Evolutionary conservation across 2,329 filamentous ascomycete genomes (phyloP), one percentile per base, ranked within the genome.

Genomic region (Curvularia eragrostidis): DNA sequence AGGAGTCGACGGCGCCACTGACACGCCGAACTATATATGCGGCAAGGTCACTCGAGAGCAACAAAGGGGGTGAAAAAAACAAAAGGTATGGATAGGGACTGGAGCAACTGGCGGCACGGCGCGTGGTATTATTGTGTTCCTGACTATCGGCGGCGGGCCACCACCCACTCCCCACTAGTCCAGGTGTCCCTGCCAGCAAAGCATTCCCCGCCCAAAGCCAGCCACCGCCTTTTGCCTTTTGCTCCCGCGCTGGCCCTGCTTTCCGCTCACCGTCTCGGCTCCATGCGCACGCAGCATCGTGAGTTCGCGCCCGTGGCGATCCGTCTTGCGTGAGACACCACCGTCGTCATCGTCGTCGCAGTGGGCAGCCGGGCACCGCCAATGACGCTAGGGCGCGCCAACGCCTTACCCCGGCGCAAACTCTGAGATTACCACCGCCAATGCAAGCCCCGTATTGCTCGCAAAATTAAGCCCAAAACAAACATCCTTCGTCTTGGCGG

Each of bases 391-490:
- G 48, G 48, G 41, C 48, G 48, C 47, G 34, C 23, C 51, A 19
- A 34, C 32, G 59, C 58, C 39, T 47, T 47, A 56, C 48, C 59
- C 52, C 52, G 50, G 48, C 41, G 48, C 58, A 62, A 62, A 63
- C 30, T 48, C 54, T 58, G 64, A 71, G 58, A 71, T 72, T 71
- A 57, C 65, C 53, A 30, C 36, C 24, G 50, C 54, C 42, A 52
- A 54, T 36, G 44, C 57, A 12, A 41, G 44, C 30, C 15, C 26
- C 15, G n/a, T 18, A 42, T 28, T 28, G 15, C 54, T 70, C 70
- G 67, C 70, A 59, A 55, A 70, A 63, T 67, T 46, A 56, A 19
- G 53, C 69, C 61, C 55, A 58, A 70, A 66, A 59, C 28, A 62
- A 66, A 70, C 48, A 43, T 52, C 28, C 39, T 21, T 1, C 0